Percentiles rank a stretch among this genome's conserved stretches.
These are phyloP conservation scores for Plectosphaerella cucumerina DNA, from an alignment of 2,329 filamentous ascomycete species.

Conservation along the genomic window DNA sequence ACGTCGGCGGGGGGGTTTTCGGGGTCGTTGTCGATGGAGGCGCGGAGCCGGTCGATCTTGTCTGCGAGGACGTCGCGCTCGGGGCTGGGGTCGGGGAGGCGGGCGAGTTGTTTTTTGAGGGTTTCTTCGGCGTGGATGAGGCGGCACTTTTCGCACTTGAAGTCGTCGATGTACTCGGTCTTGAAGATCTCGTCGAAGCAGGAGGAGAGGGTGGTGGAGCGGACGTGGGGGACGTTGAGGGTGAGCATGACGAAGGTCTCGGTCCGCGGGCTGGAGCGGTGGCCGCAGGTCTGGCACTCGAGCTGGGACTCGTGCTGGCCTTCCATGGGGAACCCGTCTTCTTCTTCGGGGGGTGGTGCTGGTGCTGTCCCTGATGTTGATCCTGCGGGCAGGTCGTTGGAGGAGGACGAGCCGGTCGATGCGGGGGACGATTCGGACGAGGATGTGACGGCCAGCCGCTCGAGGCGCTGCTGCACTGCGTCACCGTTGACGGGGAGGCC, in stretches of 20 bases:
- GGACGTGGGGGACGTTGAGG: conserved; percentile 81
- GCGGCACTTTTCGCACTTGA: conserved; percentile 89
- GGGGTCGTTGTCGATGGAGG: conserved; percentile 74
- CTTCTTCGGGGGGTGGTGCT: conserved; percentile 6
- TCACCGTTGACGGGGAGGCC: conserved; percentile 13
- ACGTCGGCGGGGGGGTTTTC: conserved; percentile 72
- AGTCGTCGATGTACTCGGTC: conserved; percentile 94
- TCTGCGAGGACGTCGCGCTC: conserved; percentile 54
- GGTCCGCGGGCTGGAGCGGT: conserved; percentile 78
- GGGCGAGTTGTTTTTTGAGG: conserved; percentile 56
- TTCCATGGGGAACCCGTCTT: conserved; percentile 78
- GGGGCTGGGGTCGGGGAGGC: conserved; percentile 42
- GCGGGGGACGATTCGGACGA: conserved; percentile 4
- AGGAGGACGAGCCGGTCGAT: conserved; percentile 8
- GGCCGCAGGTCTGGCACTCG: conserved; percentile 84
- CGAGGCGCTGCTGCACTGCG: conserved; percentile 24
- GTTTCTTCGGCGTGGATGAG: conserved; percentile 72
- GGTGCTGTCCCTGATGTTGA: not conserved
- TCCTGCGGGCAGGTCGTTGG: not conserved
- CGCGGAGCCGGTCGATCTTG: conserved; percentile 47
- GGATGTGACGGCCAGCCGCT: conserved; percentile 17
- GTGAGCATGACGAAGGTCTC: conserved; percentile 91
- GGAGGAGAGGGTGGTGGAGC: conserved; percentile 73
- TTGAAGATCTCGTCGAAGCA: conserved; percentile 96
- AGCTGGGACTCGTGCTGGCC: conserved; percentile 92